Evolutionary conservation across 2,329 filamentous ascomycete genomes (phyloP), one percentile per base, ranked within the genome.

Genomic region (Ascochyta clinopodiicola): DNA sequence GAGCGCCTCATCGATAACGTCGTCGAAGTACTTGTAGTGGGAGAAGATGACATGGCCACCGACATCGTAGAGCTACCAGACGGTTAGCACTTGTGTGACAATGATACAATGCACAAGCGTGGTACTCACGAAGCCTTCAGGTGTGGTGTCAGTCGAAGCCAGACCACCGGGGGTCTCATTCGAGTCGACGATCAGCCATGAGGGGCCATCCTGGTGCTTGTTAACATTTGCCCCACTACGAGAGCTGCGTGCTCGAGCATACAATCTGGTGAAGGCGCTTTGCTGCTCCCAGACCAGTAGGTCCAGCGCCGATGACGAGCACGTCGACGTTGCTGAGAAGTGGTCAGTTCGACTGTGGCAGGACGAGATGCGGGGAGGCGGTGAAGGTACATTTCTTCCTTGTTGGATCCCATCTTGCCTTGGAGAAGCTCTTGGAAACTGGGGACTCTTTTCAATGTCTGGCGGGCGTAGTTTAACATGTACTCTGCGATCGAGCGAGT

Each of bases 11-110:
- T 98, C 86, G 76, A 99, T 89, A 83, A 91, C 96, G 84, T 99
- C 95, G 81, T 99, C 95, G 78, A 99, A 99, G 87, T 99, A 99
- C 83, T 97, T 97, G 89, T 99, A 99, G 86, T 97, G 93, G 70
- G 93, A 97, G 86, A 97, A 97, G 82, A 97, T 97, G 80, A 97
- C 93, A 81, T 97, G 93, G 70, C 93, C 93, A 77, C 93, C 93
- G 70, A 99, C 95, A 81, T 99, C 95, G 86, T 97, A 99, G 71
- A 99, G 87, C 94, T 75, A 59, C 42, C 44, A 49, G n/a, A 42
- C 6, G 15, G 59, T 75, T 54, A 74, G 71, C 31, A 27, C 7
- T 17, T 24, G 34, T 45, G 15, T n/a, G 25, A 35, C 31, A 15
- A 44, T 42, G 2, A 19, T 25, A 19, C 50, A 52, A 54, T 57